Evolutionary conservation across 208 protist genomes (phyloP), one percentile per base, ranked within the genome.

Genomic region (Trypanosoma vivax): DNA sequence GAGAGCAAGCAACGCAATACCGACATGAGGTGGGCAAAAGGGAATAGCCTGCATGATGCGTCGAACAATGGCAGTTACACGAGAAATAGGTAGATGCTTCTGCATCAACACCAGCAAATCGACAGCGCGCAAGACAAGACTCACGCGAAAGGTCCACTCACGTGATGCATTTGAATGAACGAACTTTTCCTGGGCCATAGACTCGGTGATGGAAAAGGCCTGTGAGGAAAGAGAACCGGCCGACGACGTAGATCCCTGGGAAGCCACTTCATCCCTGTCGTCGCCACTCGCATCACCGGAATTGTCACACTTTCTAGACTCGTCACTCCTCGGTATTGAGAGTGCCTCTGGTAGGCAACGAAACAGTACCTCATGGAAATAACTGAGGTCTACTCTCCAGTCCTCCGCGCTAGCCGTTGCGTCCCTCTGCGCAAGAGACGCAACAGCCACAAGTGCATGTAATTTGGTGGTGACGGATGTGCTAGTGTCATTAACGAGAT

Each of bases 331-430:
- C 6, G 88, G 88, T 51, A 92, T 76, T 19, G 65, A 53, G 34
- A 95, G 76, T 28, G 88, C 88, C 60, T 90, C 79, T 43, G 67
- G 48, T 14, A 95, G 69, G 57, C 84, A 95, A 47, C 73, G 67
- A 51, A 89, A 95, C 31, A 95, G 76, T 6, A 92, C 71, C 65
- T 95, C 88, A 56, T 95, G 88, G 52, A 95, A 95, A 73, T 91
- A 92, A 72, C 84, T 92, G 31, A 95, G 80, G 60, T 95, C 88
- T 18, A 95, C 88, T 11, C 88, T 78, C 84, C 88, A 95, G 55
- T 95, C 82, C 23, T 71, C 64, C 13, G 70, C 79, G 39, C 76
- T 89, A 24, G 70, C 59, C 13, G 80, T 95, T 33, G 82, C 81
- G 49, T 95, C 88, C 50, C 76, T 69, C 56, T 92, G 83, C n/a